Percentiles rank a stretch among this genome's conserved stretches.
Conservation (phyloP, 2,329 filamentous ascomycete species). For the Botrytis fragariae region DNA sequence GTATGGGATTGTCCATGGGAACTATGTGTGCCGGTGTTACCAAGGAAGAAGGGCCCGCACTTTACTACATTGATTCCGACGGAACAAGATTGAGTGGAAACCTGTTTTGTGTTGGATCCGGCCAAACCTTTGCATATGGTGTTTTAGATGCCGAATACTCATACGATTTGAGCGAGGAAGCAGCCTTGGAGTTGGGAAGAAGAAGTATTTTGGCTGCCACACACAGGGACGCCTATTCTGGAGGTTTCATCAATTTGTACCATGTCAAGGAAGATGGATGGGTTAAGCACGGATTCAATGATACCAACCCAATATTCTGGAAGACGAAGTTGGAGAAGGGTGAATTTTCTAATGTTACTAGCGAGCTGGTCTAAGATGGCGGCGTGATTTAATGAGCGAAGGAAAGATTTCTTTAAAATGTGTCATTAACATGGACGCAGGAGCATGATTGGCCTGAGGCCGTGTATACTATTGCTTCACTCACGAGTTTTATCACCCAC, state of each 20-base stretch:
- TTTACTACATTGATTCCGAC: slow-evolving; percentile 99
- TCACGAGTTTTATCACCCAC: slow-evolving; percentile 32
- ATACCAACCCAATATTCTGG: slow-evolving; percentile 99
- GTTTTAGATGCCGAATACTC: slow-evolving; percentile 94
- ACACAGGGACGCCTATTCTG: slow-evolving; percentile 97
- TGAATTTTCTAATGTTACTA: slow-evolving; percentile 67
- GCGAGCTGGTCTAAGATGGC: slow-evolving; percentile 36
- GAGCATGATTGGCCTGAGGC: slow-evolving; percentile 26
- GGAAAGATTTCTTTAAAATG: slow-evolving; percentile 32
- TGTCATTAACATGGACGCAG: slow-evolving; percentile 37
- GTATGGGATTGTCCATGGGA: slow-evolving; percentile 97
- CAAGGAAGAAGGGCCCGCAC: slow-evolving; percentile 88
- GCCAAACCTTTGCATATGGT: slow-evolving; percentile 98
- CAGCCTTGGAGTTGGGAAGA: slow-evolving; percentile 85
- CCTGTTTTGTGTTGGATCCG: slow-evolving; percentile 96
- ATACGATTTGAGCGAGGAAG: slow-evolving; percentile 83
- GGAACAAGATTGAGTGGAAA: slow-evolving; percentile 90
- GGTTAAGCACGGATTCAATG: slow-evolving; percentile 97
- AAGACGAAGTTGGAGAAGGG: slow-evolving; percentile 98
- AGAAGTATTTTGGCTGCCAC: slow-evolving; percentile 94
- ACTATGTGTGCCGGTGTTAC: slow-evolving; percentile 99
- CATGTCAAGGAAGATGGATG: slow-evolving; percentile 98
- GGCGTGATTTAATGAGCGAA: slow-evolving; percentile 17
- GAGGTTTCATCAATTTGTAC: slow-evolving; percentile 97
- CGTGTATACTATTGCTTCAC: slow-evolving; percentile 37